Conservation (phyloP, 352 stramenopile genomes). For the Globisporangium cystogenes region DNA sequence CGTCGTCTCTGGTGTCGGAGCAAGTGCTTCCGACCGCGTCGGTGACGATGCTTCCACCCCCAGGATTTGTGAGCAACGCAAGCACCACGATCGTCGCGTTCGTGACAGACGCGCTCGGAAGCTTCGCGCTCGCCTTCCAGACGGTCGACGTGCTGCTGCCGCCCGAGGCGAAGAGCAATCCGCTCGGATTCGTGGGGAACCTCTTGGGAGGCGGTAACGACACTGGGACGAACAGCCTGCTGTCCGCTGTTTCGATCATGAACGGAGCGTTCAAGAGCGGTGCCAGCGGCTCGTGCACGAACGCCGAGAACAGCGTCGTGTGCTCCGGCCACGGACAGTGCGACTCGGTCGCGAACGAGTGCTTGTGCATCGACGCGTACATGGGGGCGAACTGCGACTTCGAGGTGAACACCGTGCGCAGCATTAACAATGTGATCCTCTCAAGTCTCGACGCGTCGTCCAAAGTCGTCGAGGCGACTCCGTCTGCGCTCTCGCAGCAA, state of each 20-base stretch:
- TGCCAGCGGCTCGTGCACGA: slow-evolving; percentile 4
- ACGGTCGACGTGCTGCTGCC: slow-evolving; percentile 36
- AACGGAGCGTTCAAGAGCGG: slow-evolving; percentile 22
- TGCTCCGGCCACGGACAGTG: slow-evolving; percentile 35
- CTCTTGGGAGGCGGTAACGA: slow-evolving; percentile 20
- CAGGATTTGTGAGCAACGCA: slow-evolving; percentile 17
- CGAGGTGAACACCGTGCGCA: slow-evolving; percentile 23
- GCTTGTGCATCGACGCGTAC: slow-evolving; percentile 29
- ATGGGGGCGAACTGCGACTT: slow-evolving; percentile 42
- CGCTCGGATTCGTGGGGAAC: slow-evolving; percentile 27
- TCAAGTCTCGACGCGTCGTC: slow-evolving; percentile 23
- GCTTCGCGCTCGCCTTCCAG: slow-evolving; percentile 27
- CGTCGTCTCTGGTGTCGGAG: slow-evolving; percentile 30
- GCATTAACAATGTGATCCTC: slow-evolving; percentile 39
- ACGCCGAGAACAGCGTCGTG: not conserved
- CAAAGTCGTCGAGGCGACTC: slow-evolving; percentile 30
- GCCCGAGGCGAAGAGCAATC: slow-evolving; percentile 21
- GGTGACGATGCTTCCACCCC: slow-evolving; percentile 39
- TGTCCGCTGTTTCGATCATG: slow-evolving; percentile 44
- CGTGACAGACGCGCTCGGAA: slow-evolving; percentile 40
- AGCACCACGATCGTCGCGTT: slow-evolving; percentile 51
- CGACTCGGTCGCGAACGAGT: slow-evolving; percentile 18
- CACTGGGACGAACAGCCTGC: slow-evolving; percentile 21
- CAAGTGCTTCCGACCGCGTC: slow-evolving; percentile 28
- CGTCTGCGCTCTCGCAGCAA: slow-evolving; percentile 43